Evolutionary conservation across 148 eudicot genomes (phyloP).

Genomic region (Chenopodium berlandieri): DNA sequence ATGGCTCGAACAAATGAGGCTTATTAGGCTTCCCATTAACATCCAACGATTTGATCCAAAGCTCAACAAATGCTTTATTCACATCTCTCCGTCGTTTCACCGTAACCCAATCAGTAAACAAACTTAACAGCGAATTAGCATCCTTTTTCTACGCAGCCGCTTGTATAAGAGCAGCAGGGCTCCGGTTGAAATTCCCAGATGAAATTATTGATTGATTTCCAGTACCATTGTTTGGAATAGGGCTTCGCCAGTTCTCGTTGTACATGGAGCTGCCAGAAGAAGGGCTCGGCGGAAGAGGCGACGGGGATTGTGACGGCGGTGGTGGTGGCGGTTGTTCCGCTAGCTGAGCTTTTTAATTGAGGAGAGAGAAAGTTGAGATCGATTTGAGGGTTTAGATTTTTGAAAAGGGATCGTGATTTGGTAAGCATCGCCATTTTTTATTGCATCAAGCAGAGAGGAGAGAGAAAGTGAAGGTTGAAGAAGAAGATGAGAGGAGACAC

Average conservation of each 20-base stretch:
- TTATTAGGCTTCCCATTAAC: too few relatives aligned
- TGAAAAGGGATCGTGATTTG: conserved; percentile 40
- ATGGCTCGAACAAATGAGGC: too few relatives aligned
- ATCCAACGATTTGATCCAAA: too few relatives aligned
- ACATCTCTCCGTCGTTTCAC: too few relatives aligned
- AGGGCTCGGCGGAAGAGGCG: conserved; percentile 38
- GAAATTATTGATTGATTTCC: conserved; percentile 29
- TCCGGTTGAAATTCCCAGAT: conserved; percentile 16
- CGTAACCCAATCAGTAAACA: conserved; percentile 27
- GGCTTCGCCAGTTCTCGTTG: conserved; percentile 49
- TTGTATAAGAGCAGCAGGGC: conserved; percentile 12
- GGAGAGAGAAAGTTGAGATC: conserved; percentile 63
- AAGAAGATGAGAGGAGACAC: too few relatives aligned
- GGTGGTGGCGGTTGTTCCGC: conserved; percentile 42
- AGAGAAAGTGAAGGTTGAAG: not conserved
- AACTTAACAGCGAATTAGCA: conserved; percentile 29
- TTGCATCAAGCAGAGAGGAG: conserved; percentile 30
- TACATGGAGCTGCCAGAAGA: conserved; percentile 59
- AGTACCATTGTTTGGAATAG: conserved; percentile 20
- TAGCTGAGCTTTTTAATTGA: conserved; percentile 58
- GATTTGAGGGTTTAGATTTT: conserved; percentile 47
- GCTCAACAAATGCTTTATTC: too few relatives aligned
- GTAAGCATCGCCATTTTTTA: conserved; percentile 46
- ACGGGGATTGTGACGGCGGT: not conserved
- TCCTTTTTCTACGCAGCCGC: conserved; percentile 36